Evolutionary conservation across 768 basidiomycete species (phyloP), one percentile per base, ranked within the genome.

Genomic region (Auriscalpium vulgare): DNA sequence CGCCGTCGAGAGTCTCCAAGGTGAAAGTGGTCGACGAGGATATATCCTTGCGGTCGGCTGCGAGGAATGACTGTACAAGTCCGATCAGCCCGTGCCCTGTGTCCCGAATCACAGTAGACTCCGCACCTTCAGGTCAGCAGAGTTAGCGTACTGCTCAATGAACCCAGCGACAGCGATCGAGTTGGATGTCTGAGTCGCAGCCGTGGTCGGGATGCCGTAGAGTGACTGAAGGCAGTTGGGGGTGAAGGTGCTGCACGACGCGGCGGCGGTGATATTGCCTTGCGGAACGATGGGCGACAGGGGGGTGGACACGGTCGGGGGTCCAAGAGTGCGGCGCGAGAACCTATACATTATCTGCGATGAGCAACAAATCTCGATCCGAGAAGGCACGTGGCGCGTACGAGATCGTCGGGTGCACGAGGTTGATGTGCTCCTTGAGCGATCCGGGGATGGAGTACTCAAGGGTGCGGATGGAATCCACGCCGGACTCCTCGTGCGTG

Each of bases 191-290:
- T 66, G 38, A 0, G 63, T 66, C 2, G 67, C 67, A 1, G 62
- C 47, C 1, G 71, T 67, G n/a, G 66, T 60, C 1, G 72, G 71
- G 46, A 75, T 67, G 29, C 69, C 67, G 58, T 72, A 74, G 9
- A 72, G 49, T 9, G 66, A 67, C 51, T 71, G 69, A 7, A 73
- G 45, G 37, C 67, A 71, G 4, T 64, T 56, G 0, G 70, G 69
- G 3, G 67, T 69, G 53, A 69, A 53, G 10, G 38, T 51, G n/a
- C 19, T 51, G 50, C 50, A 51, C 4, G 50, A 37, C 8, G 37
- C 29, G 0, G 35, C 16, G 34, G 37, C n/a, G 44, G 11, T 45
- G 10, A 45, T n/a, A 11, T 8, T n/a, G 36, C 23, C 50, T n/a
- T 45, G 44, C 8, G 44, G 21, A 9, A 16, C 44, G 10, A 45